phyloP scores from a whole-genome alignment of 2,329 filamentous ascomycete genomes.

The Chrysoporthe puriensis region DNA sequence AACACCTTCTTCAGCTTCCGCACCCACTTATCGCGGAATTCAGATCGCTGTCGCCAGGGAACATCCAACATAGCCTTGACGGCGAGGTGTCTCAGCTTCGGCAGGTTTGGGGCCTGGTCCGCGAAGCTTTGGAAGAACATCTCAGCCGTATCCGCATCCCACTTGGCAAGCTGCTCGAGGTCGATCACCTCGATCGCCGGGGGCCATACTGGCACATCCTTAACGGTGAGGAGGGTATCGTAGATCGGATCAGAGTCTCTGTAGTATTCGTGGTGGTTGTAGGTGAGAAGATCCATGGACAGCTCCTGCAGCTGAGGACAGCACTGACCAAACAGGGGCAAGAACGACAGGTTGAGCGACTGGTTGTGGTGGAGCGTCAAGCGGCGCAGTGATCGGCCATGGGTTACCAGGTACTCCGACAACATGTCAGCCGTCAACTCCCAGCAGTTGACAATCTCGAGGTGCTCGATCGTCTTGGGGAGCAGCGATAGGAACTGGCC shows the following conservation, averaged over 20 bases:
- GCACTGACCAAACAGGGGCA: constrained; percentile 64
- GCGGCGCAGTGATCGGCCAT: constrained; percentile 68
- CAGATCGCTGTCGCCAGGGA: constrained; percentile 80
- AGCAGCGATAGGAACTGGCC: constrained; percentile 69
- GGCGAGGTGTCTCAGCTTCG: constrained; percentile 68
- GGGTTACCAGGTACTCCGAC: constrained; percentile 64
- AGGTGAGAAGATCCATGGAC: constrained; percentile 79
- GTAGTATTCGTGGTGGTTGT: constrained; percentile 67
- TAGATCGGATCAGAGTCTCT: constrained; percentile 78
- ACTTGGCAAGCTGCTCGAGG: constrained; percentile 77
- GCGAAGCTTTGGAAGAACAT: constrained; percentile 80
- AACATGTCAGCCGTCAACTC: constrained; percentile 71
- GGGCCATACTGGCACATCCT: constrained; percentile 80
- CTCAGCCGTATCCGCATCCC: constrained; percentile 70
- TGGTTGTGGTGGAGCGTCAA: constrained; percentile 80
- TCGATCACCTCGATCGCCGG: constrained; percentile 70
- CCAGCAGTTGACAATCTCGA: constrained; percentile 81
- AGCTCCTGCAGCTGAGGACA: constrained; percentile 75
- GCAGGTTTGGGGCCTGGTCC: constrained; percentile 68
- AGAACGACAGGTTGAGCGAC: constrained; percentile 74
- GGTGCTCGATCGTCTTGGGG: constrained; percentile 65
- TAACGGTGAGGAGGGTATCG: constrained; percentile 64
- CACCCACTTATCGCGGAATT: constrained; percentile 79
- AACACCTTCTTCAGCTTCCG: constrained; percentile 71
- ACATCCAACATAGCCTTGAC: constrained; percentile 79